phyloP scores from a whole-genome alignment of 1,139 yeast genomes.

The Kodamaea suecica region DNA sequence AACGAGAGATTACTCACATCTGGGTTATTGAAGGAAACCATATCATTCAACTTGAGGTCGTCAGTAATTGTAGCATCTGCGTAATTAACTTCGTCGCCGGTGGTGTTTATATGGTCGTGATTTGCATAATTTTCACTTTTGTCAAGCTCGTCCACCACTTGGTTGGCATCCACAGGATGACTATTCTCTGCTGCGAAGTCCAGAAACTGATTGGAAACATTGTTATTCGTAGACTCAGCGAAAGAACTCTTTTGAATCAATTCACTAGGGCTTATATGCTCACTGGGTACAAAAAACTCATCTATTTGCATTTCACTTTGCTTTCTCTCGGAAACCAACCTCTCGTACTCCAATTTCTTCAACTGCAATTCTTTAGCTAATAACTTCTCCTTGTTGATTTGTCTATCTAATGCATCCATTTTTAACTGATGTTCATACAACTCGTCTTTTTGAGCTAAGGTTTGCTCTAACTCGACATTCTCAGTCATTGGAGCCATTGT shows the following conservation, averaged over 20 bases:
- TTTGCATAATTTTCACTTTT: no score
- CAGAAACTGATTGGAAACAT: neutral
- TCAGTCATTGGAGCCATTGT: conserved; percentile 11
- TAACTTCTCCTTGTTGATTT: conserved; percentile 30
- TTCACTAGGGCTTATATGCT: no score
- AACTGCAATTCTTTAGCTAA: conserved; percentile 24
- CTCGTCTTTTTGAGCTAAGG: conserved; percentile 12
- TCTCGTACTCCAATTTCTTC: conserved; percentile 20
- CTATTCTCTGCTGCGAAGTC: neutral
- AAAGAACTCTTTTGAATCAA: neutral
- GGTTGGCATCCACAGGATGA: neutral
- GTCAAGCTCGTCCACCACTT: neutral
- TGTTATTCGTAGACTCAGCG: neutral
- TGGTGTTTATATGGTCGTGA: neutral
- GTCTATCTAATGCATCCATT: conserved; percentile 18
- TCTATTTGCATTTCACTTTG: conserved; percentile 18
- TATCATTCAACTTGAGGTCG: conserved; percentile 1
- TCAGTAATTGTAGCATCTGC: neutral
- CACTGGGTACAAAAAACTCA: no score
- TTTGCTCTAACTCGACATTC: conserved; percentile 14
- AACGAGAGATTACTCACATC: conserved; percentile 3
- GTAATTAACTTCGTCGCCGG: neutral
- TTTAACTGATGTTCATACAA: conserved; percentile 19
- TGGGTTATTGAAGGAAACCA: neutral
- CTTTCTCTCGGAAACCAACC: conserved; percentile 19